phyloP scores from a whole-genome alignment of 352 stramenopile genomes.

The Pythium aquatile region DNA sequence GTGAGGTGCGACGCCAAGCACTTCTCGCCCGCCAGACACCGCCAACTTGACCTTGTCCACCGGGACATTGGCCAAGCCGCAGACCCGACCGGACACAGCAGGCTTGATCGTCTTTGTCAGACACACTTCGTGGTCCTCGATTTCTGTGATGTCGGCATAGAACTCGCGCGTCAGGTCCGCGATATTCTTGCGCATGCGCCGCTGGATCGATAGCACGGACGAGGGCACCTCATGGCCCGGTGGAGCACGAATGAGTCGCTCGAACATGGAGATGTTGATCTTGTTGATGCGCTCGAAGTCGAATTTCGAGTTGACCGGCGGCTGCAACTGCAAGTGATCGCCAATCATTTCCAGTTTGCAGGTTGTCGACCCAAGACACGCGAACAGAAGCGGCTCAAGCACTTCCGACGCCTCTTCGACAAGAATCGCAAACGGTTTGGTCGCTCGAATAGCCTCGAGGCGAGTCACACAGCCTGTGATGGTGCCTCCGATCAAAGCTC shows the following conservation, averaged over 20 bases:
- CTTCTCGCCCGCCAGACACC: constrained; percentile 62
- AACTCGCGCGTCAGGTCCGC: constrained; percentile 83
- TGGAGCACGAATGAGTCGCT: constrained; percentile 78
- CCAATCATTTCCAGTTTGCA: constrained; percentile 90
- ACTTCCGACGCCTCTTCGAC: constrained; percentile 88
- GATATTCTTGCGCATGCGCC: constrained; percentile 87
- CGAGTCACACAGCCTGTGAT: constrained; percentile 86
- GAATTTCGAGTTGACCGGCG: constrained; percentile 78
- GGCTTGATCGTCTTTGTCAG: constrained; percentile 50
- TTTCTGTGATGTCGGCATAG: constrained; percentile 75
- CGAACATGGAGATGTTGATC: constrained; percentile 90
- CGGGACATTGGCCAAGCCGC: neutral
- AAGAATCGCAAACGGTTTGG: constrained; percentile 83
- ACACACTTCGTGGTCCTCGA: constrained; percentile 76
- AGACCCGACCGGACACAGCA: neutral
- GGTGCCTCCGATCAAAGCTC: constrained; percentile 82
- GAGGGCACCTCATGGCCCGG: constrained; percentile 60
- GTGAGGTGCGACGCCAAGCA: constrained; percentile 71
- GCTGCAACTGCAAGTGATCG: constrained; percentile 85
- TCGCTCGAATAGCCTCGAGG: constrained; percentile 78
- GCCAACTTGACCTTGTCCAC: constrained; percentile 25
- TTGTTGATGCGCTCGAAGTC: constrained; percentile 85
- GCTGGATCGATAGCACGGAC: constrained; percentile 83
- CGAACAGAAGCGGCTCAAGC: constrained; percentile 84
- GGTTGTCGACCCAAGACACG: constrained; percentile 78